A percentile compares a stretch with the other conserved stretches of the same genome.
Conservation (phyloP, 768 basidiomycete genomes). For the Leccinum imitatum region DNA sequence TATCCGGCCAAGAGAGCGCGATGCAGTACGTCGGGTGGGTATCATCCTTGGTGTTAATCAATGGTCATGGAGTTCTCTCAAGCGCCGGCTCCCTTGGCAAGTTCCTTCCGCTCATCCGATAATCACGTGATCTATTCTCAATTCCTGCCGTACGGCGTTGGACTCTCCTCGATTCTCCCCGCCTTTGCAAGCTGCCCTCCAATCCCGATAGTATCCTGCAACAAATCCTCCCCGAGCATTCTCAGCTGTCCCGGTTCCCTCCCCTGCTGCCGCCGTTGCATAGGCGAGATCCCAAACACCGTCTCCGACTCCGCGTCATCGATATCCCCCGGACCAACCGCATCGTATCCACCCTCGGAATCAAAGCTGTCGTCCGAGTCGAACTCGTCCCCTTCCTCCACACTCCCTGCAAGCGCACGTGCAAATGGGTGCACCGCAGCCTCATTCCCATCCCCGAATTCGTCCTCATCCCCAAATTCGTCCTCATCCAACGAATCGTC, state of each 20-base stretch:
- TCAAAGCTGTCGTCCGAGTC: slow-evolving; percentile 47
- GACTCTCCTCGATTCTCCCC: slow-evolving; percentile 61
- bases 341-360: slow-evolving; percentile 40
- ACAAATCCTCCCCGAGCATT: slow-evolving; percentile 61
- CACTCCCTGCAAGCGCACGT: slow-evolving; percentile 29
- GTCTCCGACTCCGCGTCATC: slow-evolving; percentile 46
- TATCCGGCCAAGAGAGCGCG: slow-evolving; percentile 26
- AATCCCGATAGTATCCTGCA: slow-evolving; percentile 64
- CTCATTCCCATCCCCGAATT: slow-evolving; percentile 33
- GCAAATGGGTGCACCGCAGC: slow-evolving; percentile 64
- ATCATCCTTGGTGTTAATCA: slow-evolving; percentile 23
- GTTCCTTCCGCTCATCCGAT: slow-evolving; percentile 26
- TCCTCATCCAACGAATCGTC: slow-evolving; percentile 55
- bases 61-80: neutral
- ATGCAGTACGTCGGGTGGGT: slow-evolving; percentile 29
- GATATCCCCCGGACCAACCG: neutral
- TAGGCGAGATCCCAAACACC: slow-evolving; percentile 67
- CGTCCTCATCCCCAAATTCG: slow-evolving; percentile 37
- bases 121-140: slow-evolving; percentile 22
- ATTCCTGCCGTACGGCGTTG: slow-evolving; percentile 48
- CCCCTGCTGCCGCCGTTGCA: slow-evolving; percentile 37
- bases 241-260: slow-evolving; percentile 38
- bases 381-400: slow-evolving; percentile 43
- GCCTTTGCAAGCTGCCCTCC: slow-evolving; percentile 49
- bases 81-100: neutral